Percentiles rank a stretch among this genome's conserved stretches.
phyloP scores from a whole-genome alignment of 306 rosid genomes.

The Vigna mungo region DNA sequence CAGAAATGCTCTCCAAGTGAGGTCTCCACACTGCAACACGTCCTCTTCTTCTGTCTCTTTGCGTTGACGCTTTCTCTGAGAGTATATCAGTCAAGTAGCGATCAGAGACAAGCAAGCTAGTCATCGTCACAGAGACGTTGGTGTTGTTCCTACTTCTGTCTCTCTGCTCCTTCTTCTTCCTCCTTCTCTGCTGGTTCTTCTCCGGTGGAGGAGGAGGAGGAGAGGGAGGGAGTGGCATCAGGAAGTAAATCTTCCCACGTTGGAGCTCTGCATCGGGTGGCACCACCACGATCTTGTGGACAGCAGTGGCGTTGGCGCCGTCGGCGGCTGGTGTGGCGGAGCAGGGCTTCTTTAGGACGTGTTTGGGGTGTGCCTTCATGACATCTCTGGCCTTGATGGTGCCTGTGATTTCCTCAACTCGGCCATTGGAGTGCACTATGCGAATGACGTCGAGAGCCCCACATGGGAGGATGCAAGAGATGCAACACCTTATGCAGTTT shows the following conservation, averaged over 20 bases:
- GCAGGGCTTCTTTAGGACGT: slow-evolving; percentile 79
- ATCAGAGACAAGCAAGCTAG: slow-evolving; percentile 61
- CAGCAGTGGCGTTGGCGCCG: slow-evolving; percentile 27
- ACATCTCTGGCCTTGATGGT: slow-evolving; percentile 73
- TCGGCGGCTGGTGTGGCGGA: slow-evolving; percentile 54
- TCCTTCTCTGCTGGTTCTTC: slow-evolving; percentile 38
- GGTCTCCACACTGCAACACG: slow-evolving; percentile 96
- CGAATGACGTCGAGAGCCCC: slow-evolving; percentile 92
- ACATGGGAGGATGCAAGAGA: slow-evolving; percentile 97
- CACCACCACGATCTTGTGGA: slow-evolving; percentile 78
- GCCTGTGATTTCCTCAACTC: slow-evolving; percentile 87
- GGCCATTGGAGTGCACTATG: slow-evolving; percentile 86
- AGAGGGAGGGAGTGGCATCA: slow-evolving; percentile 70
- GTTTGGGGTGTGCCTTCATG: slow-evolving; percentile 90
- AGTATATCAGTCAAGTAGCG: slow-evolving; percentile 81
- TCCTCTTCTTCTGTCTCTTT: slow-evolving; percentile 80
- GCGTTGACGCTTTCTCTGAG: slow-evolving; percentile 80
- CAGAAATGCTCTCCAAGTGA: slow-evolving; percentile 86
- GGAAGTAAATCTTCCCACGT: slow-evolving; percentile 98
- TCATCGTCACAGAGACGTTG: slow-evolving; percentile 46
- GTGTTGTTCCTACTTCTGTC: slow-evolving; percentile 8
- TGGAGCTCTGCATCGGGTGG: slow-evolving; percentile 93
- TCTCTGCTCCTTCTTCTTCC: slow-evolving; percentile 52
- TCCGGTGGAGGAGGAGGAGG: slow-evolving; percentile 26
- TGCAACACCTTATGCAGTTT: slow-evolving; percentile 85